phyloP scores from a whole-genome alignment of 2,329 filamentous ascomycete genomes.

The Tympanopsis confertula region DNA sequence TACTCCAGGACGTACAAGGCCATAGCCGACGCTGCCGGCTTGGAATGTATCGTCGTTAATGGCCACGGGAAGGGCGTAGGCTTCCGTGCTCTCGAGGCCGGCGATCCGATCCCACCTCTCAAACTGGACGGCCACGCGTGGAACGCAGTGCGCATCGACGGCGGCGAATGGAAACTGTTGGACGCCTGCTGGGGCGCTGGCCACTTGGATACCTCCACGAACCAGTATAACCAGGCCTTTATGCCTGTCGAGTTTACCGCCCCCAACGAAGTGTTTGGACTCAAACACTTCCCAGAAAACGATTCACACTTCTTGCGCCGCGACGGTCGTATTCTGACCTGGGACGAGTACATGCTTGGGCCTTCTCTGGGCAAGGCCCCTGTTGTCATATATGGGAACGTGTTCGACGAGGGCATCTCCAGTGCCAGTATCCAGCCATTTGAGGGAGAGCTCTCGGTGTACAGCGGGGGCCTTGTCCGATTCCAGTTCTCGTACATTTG shows the following conservation, averaged over 20 bases:
- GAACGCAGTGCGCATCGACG: constrained; percentile 84
- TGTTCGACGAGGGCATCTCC: constrained; percentile 36
- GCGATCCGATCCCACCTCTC: constrained; percentile 52
- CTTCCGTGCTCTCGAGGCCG: constrained; percentile 48
- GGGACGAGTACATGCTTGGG: constrained; percentile 73
- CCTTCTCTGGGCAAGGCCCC: constrained; percentile 34
- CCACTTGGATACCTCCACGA: constrained; percentile 36
- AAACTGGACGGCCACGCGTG: constrained; percentile 66
- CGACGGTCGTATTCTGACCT: constrained; percentile 57
- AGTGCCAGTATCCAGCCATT: constrained; percentile 50
- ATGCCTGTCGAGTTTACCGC: constrained; percentile 46
- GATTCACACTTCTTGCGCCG: constrained; percentile 58
- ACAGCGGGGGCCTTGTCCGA: constrained; percentile 42
- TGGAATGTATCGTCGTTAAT: constrained; percentile 63
- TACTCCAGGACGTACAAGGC: constrained; percentile 75
- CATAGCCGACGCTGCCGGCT: constrained; percentile 66
- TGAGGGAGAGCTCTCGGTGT: constrained; percentile 45
- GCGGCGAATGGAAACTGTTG: constrained; percentile 79
- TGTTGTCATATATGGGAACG: constrained; percentile 31
- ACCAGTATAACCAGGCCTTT: constrained; percentile 58
- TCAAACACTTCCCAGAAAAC: constrained; percentile 67
- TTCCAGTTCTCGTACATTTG: constrained; percentile 76
- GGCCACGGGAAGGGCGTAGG: constrained; percentile 85
- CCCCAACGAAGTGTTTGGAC: constrained; percentile 69
- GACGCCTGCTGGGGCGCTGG: constrained; percentile 93